Conservation (phyloP, 164 flowering plant species). For the Berberis vulgaris region DNA sequence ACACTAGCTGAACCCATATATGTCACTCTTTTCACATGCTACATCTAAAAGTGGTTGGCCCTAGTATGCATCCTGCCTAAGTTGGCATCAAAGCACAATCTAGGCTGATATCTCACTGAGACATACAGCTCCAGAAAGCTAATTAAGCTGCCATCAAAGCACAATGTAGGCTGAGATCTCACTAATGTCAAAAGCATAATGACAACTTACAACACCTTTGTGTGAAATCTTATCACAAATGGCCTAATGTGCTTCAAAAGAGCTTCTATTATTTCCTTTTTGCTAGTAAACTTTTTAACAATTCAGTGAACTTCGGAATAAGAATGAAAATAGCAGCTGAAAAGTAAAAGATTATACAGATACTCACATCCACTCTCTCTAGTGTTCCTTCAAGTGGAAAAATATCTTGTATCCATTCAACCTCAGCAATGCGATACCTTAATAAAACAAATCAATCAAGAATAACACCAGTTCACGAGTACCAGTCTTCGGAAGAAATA, state of each 20-base stretch:
- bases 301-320: background rate
- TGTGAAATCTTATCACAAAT: background rate
- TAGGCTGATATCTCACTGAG: no score
- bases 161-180: no score
- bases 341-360: background rate
- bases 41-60: no score
- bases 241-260: background rate
- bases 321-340: no score
- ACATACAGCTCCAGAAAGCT: no score
- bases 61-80: no score
- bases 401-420: constrained; percentile 80
- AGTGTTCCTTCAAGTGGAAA: constrained; percentile 42
- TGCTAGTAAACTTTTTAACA: background rate
- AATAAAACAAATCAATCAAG: constrained; percentile 6
- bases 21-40: no score
- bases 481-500: background rate
- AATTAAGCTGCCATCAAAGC: no score
- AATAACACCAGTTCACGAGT: background rate
- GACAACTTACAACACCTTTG: no score
- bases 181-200: no score
- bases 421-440: constrained; percentile 87
- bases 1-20: no score
- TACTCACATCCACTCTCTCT: constrained; percentile 58
- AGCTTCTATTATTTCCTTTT: background rate
- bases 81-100: no score